phyloP scores from a whole-genome alignment of 148 eudicot species.

The Vaccinium darrowii region DNA sequence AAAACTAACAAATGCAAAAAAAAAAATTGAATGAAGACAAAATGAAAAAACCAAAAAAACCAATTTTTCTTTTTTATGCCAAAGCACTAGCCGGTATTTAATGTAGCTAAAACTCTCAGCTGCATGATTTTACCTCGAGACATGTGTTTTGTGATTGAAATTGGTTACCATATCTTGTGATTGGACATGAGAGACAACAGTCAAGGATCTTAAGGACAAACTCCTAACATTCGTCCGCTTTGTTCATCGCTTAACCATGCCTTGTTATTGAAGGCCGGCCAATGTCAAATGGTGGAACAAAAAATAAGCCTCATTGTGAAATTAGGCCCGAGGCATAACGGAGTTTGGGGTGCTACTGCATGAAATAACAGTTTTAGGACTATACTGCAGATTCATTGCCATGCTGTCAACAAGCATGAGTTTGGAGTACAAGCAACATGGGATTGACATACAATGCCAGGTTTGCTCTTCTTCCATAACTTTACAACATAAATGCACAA shows the following conservation, averaged over 20 bases:
- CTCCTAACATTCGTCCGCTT: neutral
- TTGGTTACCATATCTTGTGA: neutral
- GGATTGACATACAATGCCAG: slow-evolving; percentile 80
- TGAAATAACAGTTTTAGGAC: slow-evolving; percentile 10
- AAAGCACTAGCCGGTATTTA: no score
- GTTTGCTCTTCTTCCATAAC: slow-evolving; percentile 24
- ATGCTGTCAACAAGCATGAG: slow-evolving; percentile 53
- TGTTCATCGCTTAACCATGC: neutral
- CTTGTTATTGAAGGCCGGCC: neutral
- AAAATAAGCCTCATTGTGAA: neutral
- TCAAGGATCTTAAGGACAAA: neutral
- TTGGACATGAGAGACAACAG: neutral
- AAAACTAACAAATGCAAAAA: no score
- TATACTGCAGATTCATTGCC: slow-evolving; percentile 44
- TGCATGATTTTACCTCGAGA: neutral
- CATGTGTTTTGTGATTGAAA: neutral
- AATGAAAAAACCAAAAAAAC: no score
- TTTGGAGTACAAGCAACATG: slow-evolving; percentile 69
- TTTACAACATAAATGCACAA: neutral
- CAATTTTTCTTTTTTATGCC: no score
- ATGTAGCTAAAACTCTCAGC: no score
- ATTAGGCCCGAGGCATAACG: neutral
- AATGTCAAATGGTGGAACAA: neutral
- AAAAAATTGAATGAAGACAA: no score
- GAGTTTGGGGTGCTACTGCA: neutral